Evolutionary conservation across 495 filamentous ascomycete genomes (phyloP).

Genomic region (Tetracladium marchalianum): DNA sequence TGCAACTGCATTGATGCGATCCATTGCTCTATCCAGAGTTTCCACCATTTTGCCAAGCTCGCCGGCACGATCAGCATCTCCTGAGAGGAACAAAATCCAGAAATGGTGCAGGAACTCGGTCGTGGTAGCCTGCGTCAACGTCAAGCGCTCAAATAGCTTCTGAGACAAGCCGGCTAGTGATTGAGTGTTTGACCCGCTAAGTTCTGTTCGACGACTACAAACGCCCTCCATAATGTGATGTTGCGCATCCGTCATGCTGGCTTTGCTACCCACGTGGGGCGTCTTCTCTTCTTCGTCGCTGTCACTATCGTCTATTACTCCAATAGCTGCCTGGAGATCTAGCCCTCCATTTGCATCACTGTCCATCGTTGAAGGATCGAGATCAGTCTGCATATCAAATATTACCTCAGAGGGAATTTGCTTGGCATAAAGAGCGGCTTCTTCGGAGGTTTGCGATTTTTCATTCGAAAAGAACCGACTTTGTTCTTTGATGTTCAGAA

Average conservation of each 20-base stretch:
- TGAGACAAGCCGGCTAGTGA: constrained; percentile 53
- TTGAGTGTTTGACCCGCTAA: constrained; percentile 32
- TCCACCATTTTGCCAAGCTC: constrained; percentile 72
- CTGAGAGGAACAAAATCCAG: constrained; percentile 81
- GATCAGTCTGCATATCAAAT: constrained; percentile 47
- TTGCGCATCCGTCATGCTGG: constrained; percentile 43
- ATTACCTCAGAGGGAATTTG: constrained; percentile 63
- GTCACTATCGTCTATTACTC: constrained; percentile 56
- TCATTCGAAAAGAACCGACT: constrained; percentile 64
- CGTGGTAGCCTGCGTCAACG: constrained; percentile 82
- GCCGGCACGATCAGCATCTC: constrained; percentile 61
- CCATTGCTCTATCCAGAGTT: constrained; percentile 61
- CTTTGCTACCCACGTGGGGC: constrained; percentile 46
- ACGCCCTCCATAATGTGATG: constrained; percentile 43
- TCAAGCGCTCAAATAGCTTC: constrained; percentile 59
- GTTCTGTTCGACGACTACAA: constrained; percentile 41
- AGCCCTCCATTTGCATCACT: constrained; percentile 36
- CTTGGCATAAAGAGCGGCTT: constrained; percentile 47
- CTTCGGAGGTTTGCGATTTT: constrained; percentile 39
- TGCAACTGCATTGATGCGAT: constrained; percentile 75
- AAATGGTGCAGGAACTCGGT: constrained; percentile 95
- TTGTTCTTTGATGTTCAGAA: constrained; percentile 81
- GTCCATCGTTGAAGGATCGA: constrained; percentile 37
- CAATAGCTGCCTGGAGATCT: constrained; percentile 48
- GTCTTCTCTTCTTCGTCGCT: constrained; percentile 50